Conservation (phyloP, 148 eudicot genomes). For the Cornus controversa region DNA sequence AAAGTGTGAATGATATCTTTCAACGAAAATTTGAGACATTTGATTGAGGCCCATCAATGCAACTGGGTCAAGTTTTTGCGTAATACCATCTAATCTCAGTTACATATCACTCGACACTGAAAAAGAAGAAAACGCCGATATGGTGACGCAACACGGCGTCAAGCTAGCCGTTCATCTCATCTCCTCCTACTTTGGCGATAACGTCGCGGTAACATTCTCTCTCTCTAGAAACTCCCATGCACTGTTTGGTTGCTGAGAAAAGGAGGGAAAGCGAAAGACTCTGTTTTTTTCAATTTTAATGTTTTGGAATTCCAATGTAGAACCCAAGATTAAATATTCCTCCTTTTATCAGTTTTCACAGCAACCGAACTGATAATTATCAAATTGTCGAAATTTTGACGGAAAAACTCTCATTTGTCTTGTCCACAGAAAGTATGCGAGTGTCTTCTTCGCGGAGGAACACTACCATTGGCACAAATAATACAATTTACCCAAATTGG, state of each 20-base stretch:
- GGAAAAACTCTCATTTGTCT: not conserved
- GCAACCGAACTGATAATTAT: not conserved
- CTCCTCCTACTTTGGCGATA: constrained; percentile 63
- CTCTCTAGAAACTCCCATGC: not conserved
- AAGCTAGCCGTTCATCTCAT: constrained; percentile 71
- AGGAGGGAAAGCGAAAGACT: not conserved
- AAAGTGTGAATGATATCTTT: too few relatives aligned
- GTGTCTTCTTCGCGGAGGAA: constrained; percentile 75
- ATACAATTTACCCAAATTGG: constrained; percentile 44
- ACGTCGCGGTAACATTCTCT: constrained; percentile 51
- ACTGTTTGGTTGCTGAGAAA: not conserved
- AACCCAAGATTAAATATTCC: not conserved
- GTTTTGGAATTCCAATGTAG: not conserved
- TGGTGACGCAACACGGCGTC: constrained; percentile 52
- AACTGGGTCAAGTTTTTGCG: too few relatives aligned
- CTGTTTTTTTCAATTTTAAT: too few relatives aligned
- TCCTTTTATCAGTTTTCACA: not conserved
- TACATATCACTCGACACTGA: too few relatives aligned
- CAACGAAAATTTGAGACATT: too few relatives aligned
- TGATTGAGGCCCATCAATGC: too few relatives aligned
- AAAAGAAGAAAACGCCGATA: not conserved
- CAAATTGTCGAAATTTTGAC: not conserved
- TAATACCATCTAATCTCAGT: too few relatives aligned
- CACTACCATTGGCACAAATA: constrained; percentile 43
- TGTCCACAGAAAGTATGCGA: constrained; percentile 77